Evolutionary conservation across 306 rosid genomes (phyloP), one percentile per base, ranked within the genome.

Genomic region (Cicer cuneatum): DNA sequence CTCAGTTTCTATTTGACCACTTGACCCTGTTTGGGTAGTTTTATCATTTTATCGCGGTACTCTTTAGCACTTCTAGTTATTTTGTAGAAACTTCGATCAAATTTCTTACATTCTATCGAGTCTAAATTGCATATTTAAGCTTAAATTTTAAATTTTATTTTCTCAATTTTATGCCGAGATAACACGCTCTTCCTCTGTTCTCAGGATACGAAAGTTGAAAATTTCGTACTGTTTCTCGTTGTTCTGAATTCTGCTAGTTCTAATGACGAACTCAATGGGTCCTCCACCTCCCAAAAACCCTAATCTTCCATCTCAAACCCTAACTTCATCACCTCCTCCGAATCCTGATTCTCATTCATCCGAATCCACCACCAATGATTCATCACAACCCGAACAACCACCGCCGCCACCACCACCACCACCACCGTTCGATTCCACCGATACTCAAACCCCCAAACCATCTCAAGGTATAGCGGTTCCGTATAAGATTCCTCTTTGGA

Each of bases 401-500:
- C 81, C 60, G 24, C 12, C 43, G 7, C 80, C 51, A 11, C 58
- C 56, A 12, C 79, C 70, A 10, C 54, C 16, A 58, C 65, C 69
- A 0, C 52, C 51, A 1, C 68, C 78, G 3, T 40, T n/a, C 6
- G 66, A 48, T 71, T 72, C 87, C 12, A 42, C 47, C 19, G 53
- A 49, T 39, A 56, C 60, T 21, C 69, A 42, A 65, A 19, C 48
- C 9, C 41, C 42, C 6, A 42, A 72, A 43, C 45, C 86, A 8
- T 71, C 96, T 13, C 83, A 80, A 41, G 73, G 78, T 54, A 4
- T 53, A 1, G 82, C 46, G 29, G 85, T 84, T 60, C 97, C 97
- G 3, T 94, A 94, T 62, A 82, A 83, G 78, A 94, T 87, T 64
- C 98, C 98, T 52, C 82, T 87, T 10, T 94, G 98, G 98, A 85